Base-by-base conservation (phyloP, 2,329 filamentous ascomycete genomes). In the Aspergillus oerlinghausenensis region DNA sequence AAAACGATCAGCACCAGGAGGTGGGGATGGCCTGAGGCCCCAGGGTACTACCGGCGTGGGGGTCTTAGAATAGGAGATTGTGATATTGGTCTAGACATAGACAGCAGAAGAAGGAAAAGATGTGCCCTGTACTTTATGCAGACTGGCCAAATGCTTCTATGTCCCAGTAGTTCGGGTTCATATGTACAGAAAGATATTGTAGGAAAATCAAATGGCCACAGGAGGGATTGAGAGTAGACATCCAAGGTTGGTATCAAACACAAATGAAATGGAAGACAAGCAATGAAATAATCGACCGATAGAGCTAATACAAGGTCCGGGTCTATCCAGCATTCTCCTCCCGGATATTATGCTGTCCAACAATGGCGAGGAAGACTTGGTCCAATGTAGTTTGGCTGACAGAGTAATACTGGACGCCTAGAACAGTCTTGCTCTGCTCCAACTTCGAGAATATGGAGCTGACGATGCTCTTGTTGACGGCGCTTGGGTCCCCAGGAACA, bases 301-400 rank as follows among this genome's bases (percentile, higher is more conserved):
- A 23, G 2, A 26, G 6, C 0, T 25, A 10, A 47, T 4, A 43
- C 21, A 47, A 47, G 21, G 4, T 23, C 4, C 21, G 14, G 21
- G 11, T 17, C 21, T 47, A 51, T n/a, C 32, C 79, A 14, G 42
- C 61, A 56, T 66, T 69, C 75, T 93, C 92, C 70, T 95, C 90
- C 62, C 86, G 79, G 6, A 93, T 83, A 70, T 92, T 86, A 70
- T 95, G 88, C 72, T 86, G 83, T 1, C 87, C 87, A 0, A 96
- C 91, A 68, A 97, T 94, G 26, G 82, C 83, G 70, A 97, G 74
- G 73, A 97, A 97, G 0, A 97, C 92, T 73, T 96, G 90, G 69
- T 97, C 92, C 45, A 97, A 76, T 17, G 90, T 95, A 19, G 91
- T 94, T 25, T 90, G 90, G 56, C 85, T 89, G 62, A 96, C 90